A percentile compares a stretch with the other conserved stretches of the same genome.
Evolutionary conservation across 2,329 filamentous ascomycete genomes (phyloP).

Genomic region (Shiraia sp.): DNA sequence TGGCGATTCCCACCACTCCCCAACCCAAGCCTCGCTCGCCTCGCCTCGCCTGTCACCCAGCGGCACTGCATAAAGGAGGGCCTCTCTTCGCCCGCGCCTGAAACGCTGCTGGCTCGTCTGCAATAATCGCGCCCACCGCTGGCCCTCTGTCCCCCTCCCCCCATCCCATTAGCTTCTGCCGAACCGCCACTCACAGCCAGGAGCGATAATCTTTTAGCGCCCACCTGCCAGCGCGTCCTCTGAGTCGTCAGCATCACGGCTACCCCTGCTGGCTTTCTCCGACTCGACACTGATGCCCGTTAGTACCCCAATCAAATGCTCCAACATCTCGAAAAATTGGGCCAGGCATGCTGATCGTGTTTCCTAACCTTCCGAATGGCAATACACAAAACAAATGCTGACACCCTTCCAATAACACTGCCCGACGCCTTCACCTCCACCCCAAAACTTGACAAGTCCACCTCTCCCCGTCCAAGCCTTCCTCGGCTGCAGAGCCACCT

Average conservation of each 20-base stretch:
- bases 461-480: slow-evolving; percentile 19
- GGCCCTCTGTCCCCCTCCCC: too few species aligned
- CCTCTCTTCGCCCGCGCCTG: slow-evolving; percentile 31
- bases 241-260: slow-evolving; percentile 35
- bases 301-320: slow-evolving; percentile 35
- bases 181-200: slow-evolving; percentile 37
- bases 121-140: slow-evolving; percentile 36
- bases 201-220: slow-evolving; percentile 42
- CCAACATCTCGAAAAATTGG: slow-evolving; percentile 29
- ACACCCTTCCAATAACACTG: slow-evolving; percentile 35
- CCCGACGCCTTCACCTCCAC: slow-evolving; percentile 20
- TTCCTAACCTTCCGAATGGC: slow-evolving; percentile 43
- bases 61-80: slow-evolving; percentile 41
- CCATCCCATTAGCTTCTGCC: slow-evolving; percentile 41
- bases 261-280: slow-evolving; percentile 40
- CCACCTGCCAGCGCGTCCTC: slow-evolving; percentile 31
- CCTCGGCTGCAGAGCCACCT: slow-evolving; percentile 23
- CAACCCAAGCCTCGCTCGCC: too few species aligned
- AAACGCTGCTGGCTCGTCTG: slow-evolving; percentile 41
- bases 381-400: slow-evolving; percentile 41
- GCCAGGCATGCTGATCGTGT: slow-evolving; percentile 44
- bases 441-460: slow-evolving; percentile 23
- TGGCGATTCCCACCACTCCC: slow-evolving; percentile 32
- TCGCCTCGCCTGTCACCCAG: slow-evolving; percentile 35
- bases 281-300: slow-evolving; percentile 34